Conservation (phyloP, 2,329 filamentous ascomycete genomes). For the Magnaporthiopsis rhizophila region DNA sequence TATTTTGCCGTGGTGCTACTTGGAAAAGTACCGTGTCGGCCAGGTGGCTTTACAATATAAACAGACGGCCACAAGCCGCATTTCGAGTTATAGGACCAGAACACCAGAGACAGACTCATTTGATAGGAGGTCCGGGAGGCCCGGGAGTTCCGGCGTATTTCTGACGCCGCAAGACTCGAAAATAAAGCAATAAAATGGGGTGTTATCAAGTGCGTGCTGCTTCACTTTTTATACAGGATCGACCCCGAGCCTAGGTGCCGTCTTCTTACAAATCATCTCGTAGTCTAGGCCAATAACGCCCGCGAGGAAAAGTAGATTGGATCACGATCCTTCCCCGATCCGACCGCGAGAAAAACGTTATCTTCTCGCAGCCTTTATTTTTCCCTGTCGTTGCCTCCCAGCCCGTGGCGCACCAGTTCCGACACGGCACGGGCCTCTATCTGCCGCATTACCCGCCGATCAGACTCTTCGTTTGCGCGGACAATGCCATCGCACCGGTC, state of each 20-base stretch:
- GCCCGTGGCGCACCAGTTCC: no score
- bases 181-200: background rate
- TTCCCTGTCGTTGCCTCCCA: no score
- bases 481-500: slow-evolving; percentile 58
- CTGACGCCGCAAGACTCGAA: background rate
- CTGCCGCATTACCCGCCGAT: background rate
- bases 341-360: no score
- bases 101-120: background rate
- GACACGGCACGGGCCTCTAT: background rate
- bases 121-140: no score
- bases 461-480: no score
- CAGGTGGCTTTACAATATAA: background rate
- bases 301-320: no score
- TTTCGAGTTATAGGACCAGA: background rate
- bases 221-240: background rate
- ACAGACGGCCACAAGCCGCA: background rate
- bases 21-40: background rate
- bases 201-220: background rate
- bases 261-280: no score
- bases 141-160: background rate
- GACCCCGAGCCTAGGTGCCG: no score
- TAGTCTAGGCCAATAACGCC: no score
- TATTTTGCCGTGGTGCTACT: background rate
- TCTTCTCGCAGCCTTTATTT: no score
- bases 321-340: no score